These are phyloP conservation scores for Syzygium aqueum DNA, from an alignment of 345 rosid genomes.

Conservation along the genomic window DNA sequence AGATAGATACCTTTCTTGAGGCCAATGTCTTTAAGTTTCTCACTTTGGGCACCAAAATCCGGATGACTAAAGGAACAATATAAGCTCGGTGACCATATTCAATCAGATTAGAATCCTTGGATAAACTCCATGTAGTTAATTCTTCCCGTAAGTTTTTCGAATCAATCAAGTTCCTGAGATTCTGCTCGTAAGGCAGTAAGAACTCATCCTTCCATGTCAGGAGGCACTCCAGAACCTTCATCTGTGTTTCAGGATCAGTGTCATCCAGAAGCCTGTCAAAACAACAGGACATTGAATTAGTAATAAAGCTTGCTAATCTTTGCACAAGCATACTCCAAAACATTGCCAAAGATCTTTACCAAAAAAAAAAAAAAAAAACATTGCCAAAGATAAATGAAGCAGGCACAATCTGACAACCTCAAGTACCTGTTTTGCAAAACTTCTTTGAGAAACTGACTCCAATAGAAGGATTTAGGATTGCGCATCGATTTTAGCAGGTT, in stretches of 20 bases:
- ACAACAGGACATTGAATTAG: not conserved
- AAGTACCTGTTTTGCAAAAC: constrained; percentile 67
- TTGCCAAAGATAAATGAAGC: not conserved
- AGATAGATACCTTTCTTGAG: constrained; percentile 66
- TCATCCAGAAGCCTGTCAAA: constrained; percentile 78
- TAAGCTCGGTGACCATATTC: constrained; percentile 55
- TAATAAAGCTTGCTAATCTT: not conserved
- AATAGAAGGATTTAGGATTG: constrained; percentile 47
- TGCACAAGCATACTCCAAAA: not conserved
- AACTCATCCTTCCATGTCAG: constrained; percentile 64
- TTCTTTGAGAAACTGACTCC: constrained; percentile 57
- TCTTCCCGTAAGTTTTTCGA: constrained; percentile 70
- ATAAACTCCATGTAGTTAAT: constrained; percentile 79
- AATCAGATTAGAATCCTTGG: constrained; percentile 41
- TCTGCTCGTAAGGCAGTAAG: constrained; percentile 62
- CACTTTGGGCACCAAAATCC: constrained; percentile 74
- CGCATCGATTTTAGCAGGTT: constrained; percentile 65
- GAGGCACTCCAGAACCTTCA: constrained; percentile 77
- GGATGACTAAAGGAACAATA: constrained; percentile 55
- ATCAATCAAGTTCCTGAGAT: constrained; percentile 69
- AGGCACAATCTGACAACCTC: not conserved
- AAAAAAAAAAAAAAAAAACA: no score
- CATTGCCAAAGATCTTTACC: no score
- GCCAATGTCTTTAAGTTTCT: constrained; percentile 72
- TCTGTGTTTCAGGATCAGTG: constrained; percentile 73